Evolutionary conservation across 768 basidiomycete species (phyloP), one percentile per base, ranked within the genome.

Genomic region (Mycena alexandri): DNA sequence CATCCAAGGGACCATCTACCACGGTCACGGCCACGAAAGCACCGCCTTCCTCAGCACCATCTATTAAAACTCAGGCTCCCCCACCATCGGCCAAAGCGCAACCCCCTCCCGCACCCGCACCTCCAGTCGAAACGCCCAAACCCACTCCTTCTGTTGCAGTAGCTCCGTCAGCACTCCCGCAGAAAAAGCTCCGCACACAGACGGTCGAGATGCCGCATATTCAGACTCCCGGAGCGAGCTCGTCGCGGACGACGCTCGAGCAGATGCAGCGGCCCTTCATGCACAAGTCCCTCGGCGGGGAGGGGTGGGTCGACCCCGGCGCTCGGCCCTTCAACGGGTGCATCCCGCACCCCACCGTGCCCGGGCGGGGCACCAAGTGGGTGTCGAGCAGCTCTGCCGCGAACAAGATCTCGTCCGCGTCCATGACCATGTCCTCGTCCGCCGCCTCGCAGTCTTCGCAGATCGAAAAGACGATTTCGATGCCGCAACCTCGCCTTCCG

Each of bases 381-480:
- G 63, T 65, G 9, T 62, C 64, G 17, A 67, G 60, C 19, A 66
- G 64, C 42, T 33, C 59, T 25, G 69, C 65, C 11, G 69, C 69
- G 55, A 63, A 63, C 51, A 70, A 63, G 44, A 38, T 22, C 4
- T 44, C 25, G 19, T 19, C 56, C 7, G 41, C 24, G 9, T 59
- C 58, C 33, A 16, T 33, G 13, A n/a, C 24, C 19, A n/a, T 24
- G 24, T 10, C 34, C 44, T 21, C 52, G 21, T 41, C 54, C 29
- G 17, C 43, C 13, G 24, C 38, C 29, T 42, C 62, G 9, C 22
- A n/a, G 1, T 59, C 73, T 68, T 21, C 71, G 48, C 68, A 72
- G 51, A 73, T 77, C 33, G 74, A 76, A 25, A 75, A 75, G 36
- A 41, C 74, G 38, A 52, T 48, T 5, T 67, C 75, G 38, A 61